Evolutionary conservation across 2,329 filamentous ascomycete genomes (phyloP).

Genomic region (Aspergillus floridensis): DNA sequence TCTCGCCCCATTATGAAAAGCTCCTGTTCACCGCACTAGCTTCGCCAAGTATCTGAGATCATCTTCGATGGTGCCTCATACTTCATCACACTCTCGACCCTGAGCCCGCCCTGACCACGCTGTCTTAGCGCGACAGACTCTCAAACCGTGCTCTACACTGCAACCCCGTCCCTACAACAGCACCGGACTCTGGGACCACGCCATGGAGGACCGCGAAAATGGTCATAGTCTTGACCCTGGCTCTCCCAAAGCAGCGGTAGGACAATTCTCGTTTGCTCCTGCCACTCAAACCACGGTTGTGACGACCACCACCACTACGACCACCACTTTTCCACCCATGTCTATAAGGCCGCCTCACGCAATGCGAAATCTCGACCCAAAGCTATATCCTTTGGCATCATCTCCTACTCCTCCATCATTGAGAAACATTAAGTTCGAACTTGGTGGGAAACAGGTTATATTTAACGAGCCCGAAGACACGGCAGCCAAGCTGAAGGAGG

Average conservation of each 20-base stretch:
- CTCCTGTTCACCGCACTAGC: neutral
- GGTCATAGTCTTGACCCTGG: slow-evolving; percentile 21
- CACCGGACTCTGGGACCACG: slow-evolving; percentile 13
- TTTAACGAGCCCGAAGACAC: slow-evolving; percentile 63
- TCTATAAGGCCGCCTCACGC: slow-evolving; percentile 70
- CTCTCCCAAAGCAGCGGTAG: slow-evolving; percentile 47
- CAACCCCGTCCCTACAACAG: neutral
- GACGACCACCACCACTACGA: slow-evolving; percentile 89
- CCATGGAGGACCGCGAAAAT: slow-evolving; percentile 30
- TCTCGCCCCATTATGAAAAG: slow-evolving; percentile 12
- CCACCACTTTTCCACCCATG: slow-evolving; percentile 77
- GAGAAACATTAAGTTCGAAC: slow-evolving; percentile 71
- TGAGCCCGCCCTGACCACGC: neutral
- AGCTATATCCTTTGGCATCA: slow-evolving; percentile 83
- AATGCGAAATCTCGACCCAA: slow-evolving; percentile 72
- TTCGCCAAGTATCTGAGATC: neutral
- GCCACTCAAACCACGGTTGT: slow-evolving; percentile 67
- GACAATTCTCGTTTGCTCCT: slow-evolving; percentile 61
- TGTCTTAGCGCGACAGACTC: neutral
- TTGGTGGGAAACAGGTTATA: slow-evolving; percentile 59
- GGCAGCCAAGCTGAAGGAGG: slow-evolving; percentile 53
- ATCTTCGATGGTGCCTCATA: neutral
- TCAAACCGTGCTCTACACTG: neutral
- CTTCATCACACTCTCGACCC: neutral
- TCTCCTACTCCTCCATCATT: slow-evolving; percentile 79